A percentile compares a stretch with the other conserved stretches of the same genome.
phyloP scores from a whole-genome alignment of 2,329 filamentous ascomycete genomes.

The Furcasterigmium furcatum region DNA sequence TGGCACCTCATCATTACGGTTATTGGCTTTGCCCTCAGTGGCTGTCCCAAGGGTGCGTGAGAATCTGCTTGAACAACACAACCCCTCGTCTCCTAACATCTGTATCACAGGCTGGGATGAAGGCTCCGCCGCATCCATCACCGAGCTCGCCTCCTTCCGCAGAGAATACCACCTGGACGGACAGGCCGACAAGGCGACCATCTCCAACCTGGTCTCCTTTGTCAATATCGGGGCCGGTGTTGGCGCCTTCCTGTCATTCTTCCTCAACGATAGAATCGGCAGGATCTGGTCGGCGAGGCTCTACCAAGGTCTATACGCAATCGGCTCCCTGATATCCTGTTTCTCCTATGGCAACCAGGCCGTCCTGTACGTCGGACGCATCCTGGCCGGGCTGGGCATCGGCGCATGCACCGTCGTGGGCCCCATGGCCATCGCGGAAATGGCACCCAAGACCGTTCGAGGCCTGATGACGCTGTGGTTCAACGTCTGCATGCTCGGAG shows the following conservation, averaged over 20 bases:
- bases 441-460: constrained; percentile 26
- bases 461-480: constrained; percentile 28
- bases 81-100: no score
- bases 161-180: no score
- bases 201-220: constrained; percentile 29
- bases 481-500: constrained; percentile 22
- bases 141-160: no score
- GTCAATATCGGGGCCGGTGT: constrained; percentile 19
- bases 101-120: no score
- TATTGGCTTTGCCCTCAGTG: no score
- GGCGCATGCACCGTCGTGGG: constrained; percentile 29
- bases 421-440: constrained; percentile 26
- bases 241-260: constrained; percentile 25
- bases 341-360: constrained; percentile 19
- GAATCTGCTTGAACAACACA: no score
- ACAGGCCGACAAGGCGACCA: no score
- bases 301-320: constrained; percentile 19
- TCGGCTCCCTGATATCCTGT: constrained; percentile 29
- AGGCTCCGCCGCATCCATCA: no score
- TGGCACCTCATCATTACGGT: no score
- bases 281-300: background rate
- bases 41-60: no score
- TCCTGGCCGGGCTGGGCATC: constrained; percentile 33
- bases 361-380: constrained; percentile 29
- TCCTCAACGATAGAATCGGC: constrained; percentile 37